Percentiles rank a stretch among this genome's conserved stretches.
phyloP scores from a whole-genome alignment of 83 land plant genomes.

The Picea abies region DNA sequence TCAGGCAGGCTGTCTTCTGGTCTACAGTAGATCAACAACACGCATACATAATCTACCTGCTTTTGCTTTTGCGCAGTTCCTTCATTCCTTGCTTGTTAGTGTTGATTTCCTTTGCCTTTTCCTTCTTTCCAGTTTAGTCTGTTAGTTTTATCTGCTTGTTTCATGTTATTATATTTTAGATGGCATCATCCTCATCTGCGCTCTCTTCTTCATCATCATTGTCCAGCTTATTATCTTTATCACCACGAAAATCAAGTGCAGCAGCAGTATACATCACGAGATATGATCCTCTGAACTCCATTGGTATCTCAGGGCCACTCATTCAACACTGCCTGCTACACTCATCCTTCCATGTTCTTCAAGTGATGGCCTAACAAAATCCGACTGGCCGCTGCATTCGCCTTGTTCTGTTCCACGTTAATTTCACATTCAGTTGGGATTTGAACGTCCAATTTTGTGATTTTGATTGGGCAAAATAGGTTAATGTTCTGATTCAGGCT shows the following conservation, averaged over 20 bases:
- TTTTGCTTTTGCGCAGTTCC: slow-evolving; percentile 7
- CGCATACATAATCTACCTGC: neutral
- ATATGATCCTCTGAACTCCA: neutral
- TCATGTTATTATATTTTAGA: neutral
- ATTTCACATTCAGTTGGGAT: neutral
- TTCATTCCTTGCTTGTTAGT: slow-evolving; percentile 16
- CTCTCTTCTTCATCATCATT: too few species aligned
- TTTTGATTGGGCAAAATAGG: neutral
- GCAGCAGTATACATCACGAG: slow-evolving; percentile 3
- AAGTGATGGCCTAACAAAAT: neutral
- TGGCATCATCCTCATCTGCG: neutral
- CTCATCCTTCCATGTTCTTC: neutral
- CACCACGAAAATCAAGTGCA: neutral
- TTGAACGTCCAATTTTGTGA: slow-evolving; percentile 1
- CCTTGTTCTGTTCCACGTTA: neutral
- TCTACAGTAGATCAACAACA: neutral
- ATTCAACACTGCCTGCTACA: neutral
- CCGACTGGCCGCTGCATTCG: neutral
- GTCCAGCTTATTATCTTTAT: neutral
- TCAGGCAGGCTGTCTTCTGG: neutral
- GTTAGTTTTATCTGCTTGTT: neutral
- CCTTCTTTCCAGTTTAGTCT: neutral
- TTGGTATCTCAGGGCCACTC: neutral
- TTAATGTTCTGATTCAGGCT: neutral
- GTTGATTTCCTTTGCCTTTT: slow-evolving; percentile 9